Base-by-base conservation (phyloP, 176 grass and related monocot species). In the Oryza coarctata region DNA sequence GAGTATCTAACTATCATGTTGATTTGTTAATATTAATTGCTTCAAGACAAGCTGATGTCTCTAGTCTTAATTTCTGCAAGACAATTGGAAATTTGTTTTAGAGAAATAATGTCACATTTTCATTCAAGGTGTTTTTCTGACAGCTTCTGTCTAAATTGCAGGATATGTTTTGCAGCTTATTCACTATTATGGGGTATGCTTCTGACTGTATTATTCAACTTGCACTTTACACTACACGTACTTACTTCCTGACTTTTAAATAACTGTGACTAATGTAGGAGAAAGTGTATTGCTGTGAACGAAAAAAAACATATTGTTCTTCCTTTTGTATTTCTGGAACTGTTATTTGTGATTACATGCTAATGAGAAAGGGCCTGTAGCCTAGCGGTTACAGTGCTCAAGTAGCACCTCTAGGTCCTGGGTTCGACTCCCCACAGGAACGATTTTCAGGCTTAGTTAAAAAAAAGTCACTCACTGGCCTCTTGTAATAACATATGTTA, bases 101-200 rank as follows among this genome's bases (percentile, higher is more conserved):
- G 5, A 52, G 75, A 80, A 49, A 38, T 5, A 57, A 58, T n/a
- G 36, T 60, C 36, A 74, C 61, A 58, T 66, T 26, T 73, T n/a
- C 15, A 65, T 25, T 40, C 14, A n/a, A 70, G 35, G 11, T 87
- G 18, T 73, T 80, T 78, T 81, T 70, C 73, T 93, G 77, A 91
- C 80, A 82, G 52, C 27, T 15, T 76, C 41, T 17, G 18, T 55
- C 52, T 88, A 12, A 75, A 68, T 81, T 71, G 63, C 95, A 98
- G 95, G 95, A 98, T 86, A 95, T 98, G 93, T 90, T 95, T 90
- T 95, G 95, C 87, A 95, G 93, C 85, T 92, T 98, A 84, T 95
- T 98, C 76, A 98, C 82, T 68, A 93, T 95, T 74, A 74, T 95
- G 35, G 95, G 95, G 95, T 98, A 95, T 43, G 86, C 78, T 75